Evolutionary conservation across 805 yeast species (phyloP), one percentile per base, ranked within the genome.

Genomic region (Myxozyma udenii): DNA sequence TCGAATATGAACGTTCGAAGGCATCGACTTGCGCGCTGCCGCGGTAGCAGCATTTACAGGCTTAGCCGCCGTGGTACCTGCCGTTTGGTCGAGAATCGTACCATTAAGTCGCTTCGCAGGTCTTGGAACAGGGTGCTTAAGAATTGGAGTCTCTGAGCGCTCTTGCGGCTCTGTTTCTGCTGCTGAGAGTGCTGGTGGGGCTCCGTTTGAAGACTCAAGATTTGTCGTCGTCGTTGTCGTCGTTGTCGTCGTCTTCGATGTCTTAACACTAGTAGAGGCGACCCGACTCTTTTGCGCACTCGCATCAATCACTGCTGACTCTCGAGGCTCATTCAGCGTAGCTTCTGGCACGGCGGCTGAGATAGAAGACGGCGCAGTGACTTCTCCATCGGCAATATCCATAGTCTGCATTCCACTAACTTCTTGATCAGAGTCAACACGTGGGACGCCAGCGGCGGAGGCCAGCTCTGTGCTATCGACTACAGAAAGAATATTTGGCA

Each of bases 321-420:
- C n/a, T n/a, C n/a, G n/a, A n/a, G n/a, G n/a, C n/a, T n/a, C n/a
- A n/a, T n/a, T n/a, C n/a, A n/a, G n/a, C n/a, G n/a, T n/a, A n/a
- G 77, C 85, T 88, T 75, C 85, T 79, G 33, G 33, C 9, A 14
- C 14, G 14, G 14, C 33, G 9, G 33, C 14, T 28, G 33, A 28
- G n/a, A n/a, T n/a, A n/a, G n/a, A n/a, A n/a, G n/a, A n/a, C n/a
- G n/a, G n/a, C n/a, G n/a, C n/a, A n/a, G n/a, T n/a, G n/a, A n/a
- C n/a, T n/a, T n/a, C 33, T 28, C 33, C 33, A 9, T 28, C 33
- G 33, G 12, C 33, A 28, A 28, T 28, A 9, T n/a, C n/a, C n/a
- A n/a, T n/a, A n/a, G n/a, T n/a, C n/a, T n/a, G n/a, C n/a, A n/a
- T n/a, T n/a, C n/a, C n/a, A n/a, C n/a, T n/a, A n/a, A n/a, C n/a